Conservation (phyloP, 2,329 filamentous ascomycete genomes). For the Fusarium brachygibbosum region DNA sequence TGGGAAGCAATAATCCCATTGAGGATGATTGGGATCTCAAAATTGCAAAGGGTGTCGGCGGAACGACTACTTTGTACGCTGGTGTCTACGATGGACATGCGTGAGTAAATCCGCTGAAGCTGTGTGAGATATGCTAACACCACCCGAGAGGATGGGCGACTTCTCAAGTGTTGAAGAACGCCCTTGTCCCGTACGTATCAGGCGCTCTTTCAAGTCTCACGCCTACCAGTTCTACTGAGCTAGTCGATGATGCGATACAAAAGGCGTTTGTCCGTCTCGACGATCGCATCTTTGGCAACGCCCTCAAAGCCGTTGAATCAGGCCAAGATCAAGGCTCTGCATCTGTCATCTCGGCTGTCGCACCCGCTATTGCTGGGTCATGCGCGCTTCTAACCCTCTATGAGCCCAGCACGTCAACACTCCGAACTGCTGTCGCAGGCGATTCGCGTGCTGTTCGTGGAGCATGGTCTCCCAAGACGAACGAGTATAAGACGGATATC, state of each 20-base stretch:
- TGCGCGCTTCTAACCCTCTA: conserved; percentile 75
- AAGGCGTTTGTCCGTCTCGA: conserved; percentile 70
- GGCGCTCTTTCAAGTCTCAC: conserved; percentile 52
- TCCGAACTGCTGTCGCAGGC: conserved; percentile 75
- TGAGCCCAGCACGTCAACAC: conserved; percentile 64
- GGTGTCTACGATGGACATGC: conserved; percentile 66
- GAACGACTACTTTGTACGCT: conserved; percentile 49
- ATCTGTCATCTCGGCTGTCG: conserved; percentile 51
- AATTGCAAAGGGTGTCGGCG: conserved; percentile 50
- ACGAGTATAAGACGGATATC: conserved; percentile 64
- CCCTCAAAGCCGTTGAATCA: conserved; percentile 51
- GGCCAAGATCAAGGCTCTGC: conserved; percentile 49
- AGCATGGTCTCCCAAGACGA: conserved; percentile 55
- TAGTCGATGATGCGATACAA: conserved; percentile 68
- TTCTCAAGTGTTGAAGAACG: conserved; percentile 55
- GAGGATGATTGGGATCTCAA: conserved; percentile 56
- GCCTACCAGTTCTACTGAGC: conserved; percentile 56
- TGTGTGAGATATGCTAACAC: conserved; percentile 12
- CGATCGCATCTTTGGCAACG: conserved; percentile 64
- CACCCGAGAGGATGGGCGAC: conserved; percentile 57
- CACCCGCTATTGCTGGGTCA: conserved; percentile 64
- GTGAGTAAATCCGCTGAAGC: conserved; percentile 48
- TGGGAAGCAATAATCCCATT: conserved; percentile 54
- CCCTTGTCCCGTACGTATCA: conserved; percentile 60
- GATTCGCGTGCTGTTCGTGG: conserved; percentile 77